Evolutionary conservation across 257 asterid genomes (phyloP).

Genomic region (Marsdenia floribunda): DNA sequence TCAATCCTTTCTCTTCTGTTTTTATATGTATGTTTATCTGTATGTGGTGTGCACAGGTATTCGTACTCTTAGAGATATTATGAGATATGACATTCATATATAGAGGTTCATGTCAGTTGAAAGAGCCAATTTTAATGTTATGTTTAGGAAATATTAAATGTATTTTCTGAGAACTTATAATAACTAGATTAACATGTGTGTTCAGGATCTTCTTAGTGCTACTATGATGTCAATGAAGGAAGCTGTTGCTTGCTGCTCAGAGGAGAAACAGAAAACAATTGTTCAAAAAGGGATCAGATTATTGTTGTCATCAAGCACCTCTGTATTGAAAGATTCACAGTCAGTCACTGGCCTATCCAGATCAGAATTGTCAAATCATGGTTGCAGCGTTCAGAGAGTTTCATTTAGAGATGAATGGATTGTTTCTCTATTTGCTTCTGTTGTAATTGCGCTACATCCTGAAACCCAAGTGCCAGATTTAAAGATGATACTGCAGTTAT

Average conservation of each 20-base stretch:
- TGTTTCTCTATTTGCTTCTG: conserved; percentile 68
- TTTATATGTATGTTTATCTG: background rate
- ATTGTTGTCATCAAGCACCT: conserved; percentile 39
- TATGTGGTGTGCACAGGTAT: background rate
- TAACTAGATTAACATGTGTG: conserved; percentile 15
- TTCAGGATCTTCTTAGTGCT: conserved; percentile 66
- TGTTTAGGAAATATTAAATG: background rate
- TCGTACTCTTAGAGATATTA: background rate
- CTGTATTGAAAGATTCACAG: conserved; percentile 24
- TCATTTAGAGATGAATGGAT: conserved; percentile 55
- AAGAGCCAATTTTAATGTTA: background rate
- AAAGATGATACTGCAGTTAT: conserved; percentile 49
- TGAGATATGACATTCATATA: background rate
- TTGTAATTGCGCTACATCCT: conserved; percentile 68
- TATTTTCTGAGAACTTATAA: background rate
- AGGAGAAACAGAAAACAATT: conserved; percentile 58
- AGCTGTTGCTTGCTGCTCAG: conserved; percentile 64
- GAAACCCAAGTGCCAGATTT: conserved; percentile 56
- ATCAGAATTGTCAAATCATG: conserved; percentile 30
- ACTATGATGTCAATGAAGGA: conserved; percentile 67
- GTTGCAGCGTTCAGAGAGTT: conserved; percentile 24
- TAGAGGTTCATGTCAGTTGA: background rate
- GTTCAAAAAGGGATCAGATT: conserved; percentile 45
- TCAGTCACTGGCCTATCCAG: conserved; percentile 25
- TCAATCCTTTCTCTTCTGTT: background rate